Conservation (phyloP, 441 rosid species). For the Gossypium schwendimanii region DNA sequence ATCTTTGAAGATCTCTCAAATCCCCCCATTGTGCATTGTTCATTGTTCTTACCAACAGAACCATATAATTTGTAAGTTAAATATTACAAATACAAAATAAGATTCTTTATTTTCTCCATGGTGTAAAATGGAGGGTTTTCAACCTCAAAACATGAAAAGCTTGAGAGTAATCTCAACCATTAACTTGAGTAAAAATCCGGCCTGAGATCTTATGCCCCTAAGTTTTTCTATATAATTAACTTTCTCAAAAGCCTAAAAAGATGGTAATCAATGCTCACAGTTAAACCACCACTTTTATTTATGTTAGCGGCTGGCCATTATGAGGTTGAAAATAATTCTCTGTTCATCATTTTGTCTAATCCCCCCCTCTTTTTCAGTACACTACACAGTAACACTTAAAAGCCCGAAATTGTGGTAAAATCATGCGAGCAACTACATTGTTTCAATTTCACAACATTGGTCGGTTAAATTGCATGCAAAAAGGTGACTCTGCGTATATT, state of each 20-base stretch:
- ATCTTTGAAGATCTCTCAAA: neutral
- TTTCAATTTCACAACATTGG: neutral
- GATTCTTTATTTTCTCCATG: neutral
- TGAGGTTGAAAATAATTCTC: slow-evolving; percentile 3
- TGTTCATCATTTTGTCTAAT: slow-evolving; percentile 20
- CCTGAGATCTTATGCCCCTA: too few relatives aligned
- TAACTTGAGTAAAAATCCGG: too few relatives aligned
- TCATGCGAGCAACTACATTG: neutral
- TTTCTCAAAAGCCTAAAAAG: neutral
- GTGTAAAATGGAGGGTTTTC: neutral
- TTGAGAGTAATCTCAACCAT: too few relatives aligned
- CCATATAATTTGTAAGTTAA: neutral
- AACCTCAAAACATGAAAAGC: neutral
- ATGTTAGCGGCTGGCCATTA: neutral
- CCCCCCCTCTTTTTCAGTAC: neutral
- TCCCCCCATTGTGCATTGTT: neutral
- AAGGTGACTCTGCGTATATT: neutral
- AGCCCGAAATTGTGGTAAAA: neutral
- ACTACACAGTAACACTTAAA: neutral
- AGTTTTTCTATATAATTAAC: neutral
- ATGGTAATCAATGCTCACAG: neutral
- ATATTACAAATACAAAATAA: neutral
- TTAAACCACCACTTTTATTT: neutral
- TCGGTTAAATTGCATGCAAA: neutral
- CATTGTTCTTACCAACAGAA: neutral